Evolutionary conservation across 2,329 filamentous ascomycete genomes (phyloP).

Genomic region (Exophiala calicioides): DNA sequence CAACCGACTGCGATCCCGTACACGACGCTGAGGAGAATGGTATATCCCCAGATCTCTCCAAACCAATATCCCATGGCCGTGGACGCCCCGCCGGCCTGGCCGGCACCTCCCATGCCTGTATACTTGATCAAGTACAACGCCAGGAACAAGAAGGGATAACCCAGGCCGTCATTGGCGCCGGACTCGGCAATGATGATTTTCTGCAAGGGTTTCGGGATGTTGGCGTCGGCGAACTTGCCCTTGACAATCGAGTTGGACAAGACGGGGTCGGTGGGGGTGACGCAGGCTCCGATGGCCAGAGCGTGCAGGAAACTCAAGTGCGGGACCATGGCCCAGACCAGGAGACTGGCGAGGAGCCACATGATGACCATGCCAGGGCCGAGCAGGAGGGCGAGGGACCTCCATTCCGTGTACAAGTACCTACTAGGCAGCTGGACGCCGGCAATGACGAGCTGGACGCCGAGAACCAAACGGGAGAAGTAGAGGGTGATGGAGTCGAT

Average conservation of each 20-base stretch:
- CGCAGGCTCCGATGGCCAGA: conserved; percentile 76
- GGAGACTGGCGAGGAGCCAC: conserved; percentile 79
- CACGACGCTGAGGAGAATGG: conserved; percentile 72
- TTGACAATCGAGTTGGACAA: conserved; percentile 89
- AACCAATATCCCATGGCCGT: conserved; percentile 80
- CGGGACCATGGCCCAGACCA: conserved; percentile 76
- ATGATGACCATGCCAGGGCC: conserved; percentile 83
- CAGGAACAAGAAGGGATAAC: conserved; percentile 85
- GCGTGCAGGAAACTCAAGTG: conserved; percentile 73
- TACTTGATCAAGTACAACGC: conserved; percentile 83
- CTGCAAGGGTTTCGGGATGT: conserved; percentile 79
- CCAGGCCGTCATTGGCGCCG: conserved; percentile 84
- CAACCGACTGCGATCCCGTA: conserved; percentile 80
- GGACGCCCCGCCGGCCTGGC: conserved; percentile 60
- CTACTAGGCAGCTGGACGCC: conserved; percentile 84
- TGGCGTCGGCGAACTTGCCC: conserved; percentile 88
- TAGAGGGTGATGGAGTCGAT: conserved; percentile 75
- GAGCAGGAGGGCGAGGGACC: conserved; percentile 69
- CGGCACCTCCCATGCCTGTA: conserved; percentile 50
- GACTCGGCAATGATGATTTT: conserved; percentile 80
- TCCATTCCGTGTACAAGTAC: conserved; percentile 79
- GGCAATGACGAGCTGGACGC: conserved; percentile 85
- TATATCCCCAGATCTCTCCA: conserved; percentile 81
- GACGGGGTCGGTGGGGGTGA: conserved; percentile 90
- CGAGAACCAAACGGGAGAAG: conserved; percentile 83